Percentiles rank a stretch among this genome's conserved stretches.
phyloP scores from a whole-genome alignment of 2,329 filamentous ascomycete species.

The Neopestalotiopsis sp. region DNA sequence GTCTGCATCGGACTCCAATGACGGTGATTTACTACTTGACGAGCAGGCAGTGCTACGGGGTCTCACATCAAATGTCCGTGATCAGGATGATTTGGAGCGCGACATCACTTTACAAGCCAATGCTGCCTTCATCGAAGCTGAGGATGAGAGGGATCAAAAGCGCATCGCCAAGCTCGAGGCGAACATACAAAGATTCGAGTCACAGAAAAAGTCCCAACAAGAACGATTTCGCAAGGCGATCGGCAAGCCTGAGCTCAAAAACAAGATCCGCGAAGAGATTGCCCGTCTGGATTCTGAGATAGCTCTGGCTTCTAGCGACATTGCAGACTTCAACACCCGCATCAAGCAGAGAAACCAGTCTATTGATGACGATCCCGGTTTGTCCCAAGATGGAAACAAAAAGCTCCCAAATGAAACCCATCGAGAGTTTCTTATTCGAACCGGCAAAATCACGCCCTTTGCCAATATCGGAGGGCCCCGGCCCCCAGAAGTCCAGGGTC shows the following conservation, averaged over 20 bases:
- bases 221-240: conserved; percentile 51
- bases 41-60: conserved; percentile 66
- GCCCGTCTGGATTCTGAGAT: conserved; percentile 70
- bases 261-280: conserved; percentile 69
- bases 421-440: conserved; percentile 89
- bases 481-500: conserved; percentile 66
- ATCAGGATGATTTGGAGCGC: conserved; percentile 89
- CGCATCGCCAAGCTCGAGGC: conserved; percentile 64
- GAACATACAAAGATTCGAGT: conserved; percentile 64
- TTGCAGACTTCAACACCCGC: conserved; percentile 79
- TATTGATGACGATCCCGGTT: conserved; percentile 46
- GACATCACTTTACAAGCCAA: conserved; percentile 76
- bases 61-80: conserved; percentile 73
- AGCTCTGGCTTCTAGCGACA: conserved; percentile 70
- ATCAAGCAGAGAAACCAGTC: conserved; percentile 75
- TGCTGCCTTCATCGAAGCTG: conserved; percentile 62
- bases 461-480: conserved; percentile 75
- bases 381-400: conserved; percentile 54
- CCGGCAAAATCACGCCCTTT: conserved; percentile 97
- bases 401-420: conserved; percentile 81
- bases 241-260: conserved; percentile 55
- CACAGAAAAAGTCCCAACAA: conserved; percentile 64
- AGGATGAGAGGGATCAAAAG: conserved; percentile 67
- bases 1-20: background rate
- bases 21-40: conserved; percentile 42